A percentile compares a stretch with the other conserved stretches of the same genome.
These are phyloP conservation scores for Venturia pyrina DNA, from an alignment of 2,329 filamentous ascomycete genomes.

Conservation along the genomic window DNA sequence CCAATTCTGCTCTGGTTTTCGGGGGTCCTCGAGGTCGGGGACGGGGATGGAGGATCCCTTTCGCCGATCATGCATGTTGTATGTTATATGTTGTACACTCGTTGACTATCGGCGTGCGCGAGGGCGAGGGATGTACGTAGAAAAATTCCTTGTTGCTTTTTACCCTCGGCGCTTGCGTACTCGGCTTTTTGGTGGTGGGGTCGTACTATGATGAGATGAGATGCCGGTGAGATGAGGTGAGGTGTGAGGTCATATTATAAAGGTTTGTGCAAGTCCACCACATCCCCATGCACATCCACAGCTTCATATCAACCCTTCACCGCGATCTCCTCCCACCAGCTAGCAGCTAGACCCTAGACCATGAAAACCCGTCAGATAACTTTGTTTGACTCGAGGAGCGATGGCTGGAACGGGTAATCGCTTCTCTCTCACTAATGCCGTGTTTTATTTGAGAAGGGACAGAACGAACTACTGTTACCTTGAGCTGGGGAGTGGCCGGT, in stretches of 20 bases:
- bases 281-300: too few relatives aligned
- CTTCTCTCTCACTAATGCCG: background rate
- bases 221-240: background rate
- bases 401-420: background rate
- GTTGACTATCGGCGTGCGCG: background rate
- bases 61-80: too few relatives aligned
- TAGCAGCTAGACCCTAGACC: too few relatives aligned
- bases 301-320: too few relatives aligned
- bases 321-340: background rate
- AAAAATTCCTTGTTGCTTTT: too few relatives aligned
- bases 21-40: too few relatives aligned
- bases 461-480: too few relatives aligned
- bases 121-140: background rate
- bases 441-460: background rate
- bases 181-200: background rate
- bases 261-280: too few relatives aligned
- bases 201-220: background rate
- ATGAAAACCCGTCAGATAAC: too few relatives aligned
- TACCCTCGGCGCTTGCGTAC: too few relatives aligned
- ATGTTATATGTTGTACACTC: background rate
- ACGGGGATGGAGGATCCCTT: too few relatives aligned
- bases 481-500: background rate
- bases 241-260: background rate
- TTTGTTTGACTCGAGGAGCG: background rate
- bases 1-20: background rate